Conservation (phyloP, 768 basidiomycete genomes). For the Suillus decipiens region DNA sequence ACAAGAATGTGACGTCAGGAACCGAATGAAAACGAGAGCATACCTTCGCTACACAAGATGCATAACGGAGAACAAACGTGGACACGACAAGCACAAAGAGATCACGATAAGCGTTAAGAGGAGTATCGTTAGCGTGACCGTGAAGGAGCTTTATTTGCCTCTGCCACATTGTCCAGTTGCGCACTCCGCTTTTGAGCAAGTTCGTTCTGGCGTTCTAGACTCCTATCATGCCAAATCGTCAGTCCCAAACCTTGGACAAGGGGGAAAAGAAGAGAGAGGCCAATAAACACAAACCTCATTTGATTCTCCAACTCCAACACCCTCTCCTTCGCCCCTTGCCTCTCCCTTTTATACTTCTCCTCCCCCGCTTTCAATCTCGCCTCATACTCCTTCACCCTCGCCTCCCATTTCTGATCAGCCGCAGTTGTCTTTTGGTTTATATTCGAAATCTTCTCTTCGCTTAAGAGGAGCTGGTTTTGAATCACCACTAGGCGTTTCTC, state of each 20-base stretch:
- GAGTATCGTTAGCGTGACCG: background rate
- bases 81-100: background rate
- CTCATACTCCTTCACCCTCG: slow-evolving; percentile 93
- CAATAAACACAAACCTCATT: slow-evolving; percentile 53
- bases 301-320: slow-evolving; percentile 69
- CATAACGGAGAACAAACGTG: no score
- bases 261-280: background rate
- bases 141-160: slow-evolving; percentile 21
- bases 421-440: slow-evolving; percentile 70
- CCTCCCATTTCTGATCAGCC: slow-evolving; percentile 92
- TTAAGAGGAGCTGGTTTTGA: slow-evolving; percentile 78
- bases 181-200: slow-evolving; percentile 69
- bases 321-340: slow-evolving; percentile 92
- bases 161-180: slow-evolving; percentile 37
- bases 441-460: slow-evolving; percentile 81
- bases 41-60: background rate
- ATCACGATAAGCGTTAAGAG: background rate
- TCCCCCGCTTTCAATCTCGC: slow-evolving; percentile 76
- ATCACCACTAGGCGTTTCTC: slow-evolving; percentile 86
- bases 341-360: slow-evolving; percentile 90
- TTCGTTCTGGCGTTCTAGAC: slow-evolving; percentile 74
- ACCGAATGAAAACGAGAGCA: background rate
- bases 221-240: slow-evolving; percentile 45
- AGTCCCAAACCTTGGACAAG: slow-evolving; percentile 7
- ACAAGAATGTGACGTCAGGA: background rate